Base-by-base conservation (phyloP, 805 yeast genomes). In the Candida ulmi region DNA sequence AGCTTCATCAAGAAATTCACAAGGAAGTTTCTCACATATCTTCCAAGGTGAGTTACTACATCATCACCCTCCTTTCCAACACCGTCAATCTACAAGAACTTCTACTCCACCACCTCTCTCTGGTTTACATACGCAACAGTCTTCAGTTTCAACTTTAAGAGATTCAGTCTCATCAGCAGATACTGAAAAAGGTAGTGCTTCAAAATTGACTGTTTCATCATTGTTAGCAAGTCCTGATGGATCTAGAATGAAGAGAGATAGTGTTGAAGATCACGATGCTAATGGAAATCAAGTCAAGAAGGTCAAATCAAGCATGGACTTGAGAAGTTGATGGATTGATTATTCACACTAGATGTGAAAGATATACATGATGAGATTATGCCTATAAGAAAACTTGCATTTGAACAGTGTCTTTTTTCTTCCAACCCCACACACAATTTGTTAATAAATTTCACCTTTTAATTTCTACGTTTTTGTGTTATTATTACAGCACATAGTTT, bases 1-100 rank as follows among this genome's bases (percentile, higher is more conserved):
- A 9, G 38, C 45, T 1, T 54, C 58, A 5, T 45, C 52, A 13
- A 40, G 57, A 33, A 50, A 46, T 34, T 51, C 57, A 3, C 46
- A 47, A 21, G 52, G 48, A 8, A 43, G 47, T 15, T 45, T 49
- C 34, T 35, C 51, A 3, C 49, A 44, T 15, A 31, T 40, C 16
- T 35, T 36, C 4, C 37, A 37, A 11, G 40, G 30, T 35, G 35
- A 23, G 11, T 30, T 25, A 8, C 23, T 9, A 15, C 30, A 37
- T 30, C 24, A 24, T 37, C 33, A 27, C 12, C 19, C 17, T 16
- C 36, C 36, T 16, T 15, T 24, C 18, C 36, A 23, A 8, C 41
- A 34, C 7, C 33, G 33, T 16, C 39, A 36, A 11, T 11, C 15
- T n/a, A 11, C 28, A 36, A 8, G 30, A 17, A n/a, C 11, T 4